Base-by-base conservation (phyloP, 139 green algal genomes). In the Picochlorum sp. region DNA sequence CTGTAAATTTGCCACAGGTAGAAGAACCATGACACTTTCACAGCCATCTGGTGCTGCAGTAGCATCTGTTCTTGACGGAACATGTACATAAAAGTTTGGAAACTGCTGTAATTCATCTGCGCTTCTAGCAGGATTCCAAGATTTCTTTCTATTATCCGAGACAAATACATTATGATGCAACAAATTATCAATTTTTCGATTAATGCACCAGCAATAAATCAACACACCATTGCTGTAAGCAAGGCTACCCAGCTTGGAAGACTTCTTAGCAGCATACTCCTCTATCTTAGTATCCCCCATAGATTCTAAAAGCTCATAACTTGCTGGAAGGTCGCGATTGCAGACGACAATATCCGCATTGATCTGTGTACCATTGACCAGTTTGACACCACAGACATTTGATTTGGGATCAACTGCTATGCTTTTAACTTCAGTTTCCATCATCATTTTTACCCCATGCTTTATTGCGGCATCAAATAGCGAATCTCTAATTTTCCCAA, bases 91-190 rank as follows among this genome's bases (percentile, higher is more conserved):
- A 61, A 95, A 94, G 74, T 95, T 95, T 51, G 84, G 86, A 18
- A 63, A 41, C 0, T 40, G 33, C 4, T 35, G 5, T 0, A 95
- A 70, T n/a, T 80, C 64, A n/a, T 59, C 44, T 16, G 74, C 29
- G 1, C 13, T 40, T 0, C 44, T 67, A 9, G 82, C 80, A 6
- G 76, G 74, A n/a, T 55, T 30, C 84, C 84, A 91, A 2, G 75
- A 67, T 3, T 25, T 35, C 51, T 71, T 36, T 24, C 45, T 77
- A 3, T 85, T 36, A 1, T 64, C 65, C 16, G 74, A 87, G 5
- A 95, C 63, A 69, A 95, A 95, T 22, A 95, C 74, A 60, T 86
- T 93, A 75, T 95, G 87, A 64, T 95, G 88, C 18, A 47, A 25
- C 49, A 93, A 69, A 25, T 50, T 33, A 0, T 71, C 50, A 3